phyloP scores from a whole-genome alignment of 306 rosid genomes.

The Dryas drummondii region DNA sequence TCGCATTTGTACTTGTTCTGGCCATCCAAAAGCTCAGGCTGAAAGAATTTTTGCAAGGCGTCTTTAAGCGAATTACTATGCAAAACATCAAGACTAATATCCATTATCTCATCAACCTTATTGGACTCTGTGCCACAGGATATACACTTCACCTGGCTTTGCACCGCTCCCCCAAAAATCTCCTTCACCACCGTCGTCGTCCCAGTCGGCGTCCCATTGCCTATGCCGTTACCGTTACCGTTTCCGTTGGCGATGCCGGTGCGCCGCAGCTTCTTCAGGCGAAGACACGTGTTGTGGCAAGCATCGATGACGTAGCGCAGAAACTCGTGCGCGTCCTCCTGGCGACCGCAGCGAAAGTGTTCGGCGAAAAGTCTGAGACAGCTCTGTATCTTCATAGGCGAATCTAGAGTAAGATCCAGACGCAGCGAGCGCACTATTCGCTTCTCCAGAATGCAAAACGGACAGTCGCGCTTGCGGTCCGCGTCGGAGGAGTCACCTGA shows the following conservation, averaged over 20 bases:
- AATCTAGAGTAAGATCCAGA: constrained; percentile 62
- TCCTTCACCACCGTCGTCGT: constrained; percentile 68
- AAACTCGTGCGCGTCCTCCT: constrained; percentile 98
- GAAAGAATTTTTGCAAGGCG: constrained; percentile 82
- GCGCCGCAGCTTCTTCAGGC: constrained; percentile 73
- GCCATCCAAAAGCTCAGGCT: constrained; percentile 91
- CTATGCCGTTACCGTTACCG: not conserved
- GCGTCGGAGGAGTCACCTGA: constrained; percentile 70
- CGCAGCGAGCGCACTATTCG: constrained; percentile 73
- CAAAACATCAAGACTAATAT: constrained; percentile 94
- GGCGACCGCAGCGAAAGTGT: constrained; percentile 78
- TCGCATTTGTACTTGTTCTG: constrained; percentile 95
- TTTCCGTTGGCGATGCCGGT: constrained; percentile 23
- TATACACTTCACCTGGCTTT: constrained; percentile 97
- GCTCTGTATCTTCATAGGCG: constrained; percentile 74
- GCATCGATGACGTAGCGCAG: constrained; percentile 92
- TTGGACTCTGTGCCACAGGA: constrained; percentile 92
- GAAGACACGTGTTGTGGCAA: constrained; percentile 89
- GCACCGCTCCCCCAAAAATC: constrained; percentile 93
- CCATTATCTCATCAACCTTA: constrained; percentile 99
- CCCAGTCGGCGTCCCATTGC: constrained; percentile 1
- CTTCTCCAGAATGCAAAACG: constrained; percentile 84
- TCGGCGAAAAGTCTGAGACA: constrained; percentile 73
- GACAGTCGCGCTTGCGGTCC: constrained; percentile 69
- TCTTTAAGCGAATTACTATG: constrained; percentile 88